Conservation (phyloP, 2,329 filamentous ascomycete genomes). For the Gaeumannomyces sp. region DNA sequence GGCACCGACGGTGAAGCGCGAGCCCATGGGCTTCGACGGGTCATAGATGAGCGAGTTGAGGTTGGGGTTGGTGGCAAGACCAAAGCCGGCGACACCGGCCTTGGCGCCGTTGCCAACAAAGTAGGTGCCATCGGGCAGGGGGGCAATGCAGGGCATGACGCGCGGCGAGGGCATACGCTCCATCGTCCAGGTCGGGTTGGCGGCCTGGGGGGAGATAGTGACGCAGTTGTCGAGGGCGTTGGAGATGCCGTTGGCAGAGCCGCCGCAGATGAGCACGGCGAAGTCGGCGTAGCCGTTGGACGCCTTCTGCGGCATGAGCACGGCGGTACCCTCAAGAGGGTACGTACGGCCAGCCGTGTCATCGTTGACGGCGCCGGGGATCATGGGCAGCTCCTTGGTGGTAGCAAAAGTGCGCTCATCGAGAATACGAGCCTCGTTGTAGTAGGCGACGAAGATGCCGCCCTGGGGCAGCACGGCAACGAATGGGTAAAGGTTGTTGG, state of each 20-base stretch:
- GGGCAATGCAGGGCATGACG: conserved; percentile 47
- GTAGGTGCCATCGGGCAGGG: conserved; percentile 50
- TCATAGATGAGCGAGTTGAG: conserved; percentile 49
- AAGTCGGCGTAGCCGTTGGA: conserved; percentile 39
- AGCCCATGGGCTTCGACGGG: conserved; percentile 38
- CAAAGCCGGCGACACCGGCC: conserved; percentile 48
- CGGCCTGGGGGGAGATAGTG: conserved; percentile 43
- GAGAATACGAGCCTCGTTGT: conserved; percentile 52
- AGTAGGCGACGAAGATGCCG: conserved; percentile 51
- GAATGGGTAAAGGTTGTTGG: conserved; percentile 53
- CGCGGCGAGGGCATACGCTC: conserved; percentile 53
- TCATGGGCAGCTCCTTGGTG: conserved; percentile 42
- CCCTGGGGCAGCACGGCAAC: conserved; percentile 45
- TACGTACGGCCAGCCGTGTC: conserved; percentile 47
- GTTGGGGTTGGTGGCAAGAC: conserved; percentile 38
- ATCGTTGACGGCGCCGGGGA: conserved; percentile 48
- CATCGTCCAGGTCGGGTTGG: conserved; percentile 44
- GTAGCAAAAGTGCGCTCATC: conserved; percentile 45
- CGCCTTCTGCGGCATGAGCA: conserved; percentile 47
- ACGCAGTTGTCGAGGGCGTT: conserved; percentile 55
- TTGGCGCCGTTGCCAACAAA: conserved; percentile 47
- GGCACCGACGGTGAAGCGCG: conserved; percentile 45
- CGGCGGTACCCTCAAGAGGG: conserved; percentile 48
- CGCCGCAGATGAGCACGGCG: conserved; percentile 49
- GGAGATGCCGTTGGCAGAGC: conserved; percentile 40